Conservation (phyloP, 768 basidiomycete species). For the Tulasnella sp. region DNA sequence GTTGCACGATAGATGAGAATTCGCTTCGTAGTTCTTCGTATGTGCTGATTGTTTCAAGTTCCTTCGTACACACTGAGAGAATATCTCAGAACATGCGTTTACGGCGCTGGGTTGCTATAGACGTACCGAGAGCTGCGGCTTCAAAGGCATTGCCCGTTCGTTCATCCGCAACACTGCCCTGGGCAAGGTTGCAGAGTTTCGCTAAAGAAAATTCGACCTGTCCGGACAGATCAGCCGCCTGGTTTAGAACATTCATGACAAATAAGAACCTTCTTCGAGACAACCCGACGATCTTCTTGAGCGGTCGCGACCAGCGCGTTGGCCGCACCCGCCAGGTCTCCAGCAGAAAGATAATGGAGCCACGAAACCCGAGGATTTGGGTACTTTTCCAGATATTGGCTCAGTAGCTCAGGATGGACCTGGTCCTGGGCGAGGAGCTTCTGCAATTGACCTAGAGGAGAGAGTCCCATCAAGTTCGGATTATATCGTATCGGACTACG, state of each 20-base stretch:
- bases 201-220: conserved; percentile 87
- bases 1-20: not conserved
- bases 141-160: conserved; percentile 4
- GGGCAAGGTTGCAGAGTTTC: conserved; percentile 70
- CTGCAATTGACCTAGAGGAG: conserved; percentile 55
- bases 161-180: conserved; percentile 34
- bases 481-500: not conserved
- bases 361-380: conserved; percentile 60
- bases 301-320: conserved; percentile 52
- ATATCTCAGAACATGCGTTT: not conserved
- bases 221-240: not conserved
- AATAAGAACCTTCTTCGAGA: conserved; percentile 58
- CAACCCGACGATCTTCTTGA: conserved; percentile 42
- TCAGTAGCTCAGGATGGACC: conserved; percentile 48
- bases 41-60: conserved; percentile 7
- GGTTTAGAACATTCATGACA: not conserved
- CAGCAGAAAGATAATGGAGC: conserved; percentile 74
- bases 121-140: not conserved
- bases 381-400: conserved; percentile 54
- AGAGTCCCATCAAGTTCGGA: not conserved
- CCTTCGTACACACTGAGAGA: conserved; percentile 8
- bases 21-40: not conserved
- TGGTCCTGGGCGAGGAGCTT: conserved; percentile 71
- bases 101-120: conserved; percentile 31
- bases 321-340: conserved; percentile 53